Evolutionary conservation across 192 early-diverging fungal genomes (phyloP), one percentile per base, ranked within the genome.

Genomic region (Coemansia umbellata): DNA sequence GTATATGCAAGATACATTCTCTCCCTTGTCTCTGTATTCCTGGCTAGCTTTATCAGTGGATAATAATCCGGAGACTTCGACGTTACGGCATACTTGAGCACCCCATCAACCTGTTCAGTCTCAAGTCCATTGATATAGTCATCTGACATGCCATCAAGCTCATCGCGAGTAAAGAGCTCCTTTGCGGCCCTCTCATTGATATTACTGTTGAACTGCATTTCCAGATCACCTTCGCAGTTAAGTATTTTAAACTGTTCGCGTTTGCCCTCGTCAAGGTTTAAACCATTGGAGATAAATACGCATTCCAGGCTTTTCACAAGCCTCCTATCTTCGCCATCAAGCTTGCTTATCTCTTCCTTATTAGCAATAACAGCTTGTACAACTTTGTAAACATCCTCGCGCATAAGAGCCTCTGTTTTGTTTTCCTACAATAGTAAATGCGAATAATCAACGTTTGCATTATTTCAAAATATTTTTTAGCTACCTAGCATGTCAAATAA

Each of bases 101-200:
- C 50, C 7, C 82, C 86, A 28, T 84, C 80, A 19, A 56, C 58
- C 21, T 60, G 66, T 21, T 63, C 52, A 17, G 66, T 84, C 23
- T 55, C 55, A 11, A 78, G 60, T 13, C 76, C 75, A 7, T 69
- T 77, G 14, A 87, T 65, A 54, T 82, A 88, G 35, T 73, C 79
- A 17, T 78, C 78, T 7, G 82, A 80, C 68, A 92, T 59, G 6
- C 85, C 87, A 13, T 80, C 85, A 24, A 88, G 63, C 52, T 88
- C 81, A 6, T 80, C 55, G 5, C 53, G 58, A 18, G 70, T 68
- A 31, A 78, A 59, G 47, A 55, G 37, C 32, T 69, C 59, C 30
- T 66, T 66, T 21, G 55, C 81, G 14, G 60, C 76, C 6, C 13
- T 18, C 13, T 87, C 83, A 22, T 74, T 79, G 41, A 84, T 44